These are phyloP conservation scores for Fragaria ananassa DNA, from an alignment of 306 rosid species.

Conservation along the genomic window DNA sequence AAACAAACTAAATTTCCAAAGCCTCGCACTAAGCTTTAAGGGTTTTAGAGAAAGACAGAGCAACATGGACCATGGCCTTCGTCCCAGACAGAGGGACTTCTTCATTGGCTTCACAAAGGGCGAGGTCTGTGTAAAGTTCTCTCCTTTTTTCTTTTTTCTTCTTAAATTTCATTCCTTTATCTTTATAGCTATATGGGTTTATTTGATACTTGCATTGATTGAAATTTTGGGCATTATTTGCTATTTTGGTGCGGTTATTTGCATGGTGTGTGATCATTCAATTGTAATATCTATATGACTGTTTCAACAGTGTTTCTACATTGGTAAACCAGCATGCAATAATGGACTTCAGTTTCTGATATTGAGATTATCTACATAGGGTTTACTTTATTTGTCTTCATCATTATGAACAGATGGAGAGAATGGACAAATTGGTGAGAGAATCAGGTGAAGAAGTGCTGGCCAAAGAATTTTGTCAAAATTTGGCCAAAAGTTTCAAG, in stretches of 20 bases:
- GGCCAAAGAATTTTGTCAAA: conserved; percentile 50
- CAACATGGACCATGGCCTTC: conserved; percentile 72
- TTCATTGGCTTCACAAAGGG: conserved; percentile 74
- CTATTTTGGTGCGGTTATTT: not conserved
- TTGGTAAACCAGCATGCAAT: not conserved
- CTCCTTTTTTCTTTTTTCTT: not conserved
- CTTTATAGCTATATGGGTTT: not conserved
- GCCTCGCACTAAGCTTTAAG: not conserved
- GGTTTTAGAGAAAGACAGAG: conserved; percentile 6
- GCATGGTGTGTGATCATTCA: not conserved
- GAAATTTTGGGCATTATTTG: not conserved
- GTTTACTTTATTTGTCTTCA: not conserved
- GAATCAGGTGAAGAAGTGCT: conserved; percentile 45
- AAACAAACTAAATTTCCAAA: not conserved
- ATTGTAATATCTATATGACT: not conserved
- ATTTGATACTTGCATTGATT: not conserved
- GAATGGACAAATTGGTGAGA: conserved; percentile 60
- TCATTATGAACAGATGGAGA: conserved; percentile 53
- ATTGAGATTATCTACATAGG: not conserved
- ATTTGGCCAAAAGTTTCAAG: conserved; percentile 57
- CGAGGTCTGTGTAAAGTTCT: conserved; percentile 46
- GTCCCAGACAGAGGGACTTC: conserved; percentile 59
- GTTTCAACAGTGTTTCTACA: not conserved
- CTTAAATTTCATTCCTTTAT: not conserved
- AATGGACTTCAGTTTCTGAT: not conserved